These are phyloP conservation scores for Phytophthora kernoviae DNA, from an alignment of 352 stramenopile genomes.

Conservation along the genomic window DNA sequence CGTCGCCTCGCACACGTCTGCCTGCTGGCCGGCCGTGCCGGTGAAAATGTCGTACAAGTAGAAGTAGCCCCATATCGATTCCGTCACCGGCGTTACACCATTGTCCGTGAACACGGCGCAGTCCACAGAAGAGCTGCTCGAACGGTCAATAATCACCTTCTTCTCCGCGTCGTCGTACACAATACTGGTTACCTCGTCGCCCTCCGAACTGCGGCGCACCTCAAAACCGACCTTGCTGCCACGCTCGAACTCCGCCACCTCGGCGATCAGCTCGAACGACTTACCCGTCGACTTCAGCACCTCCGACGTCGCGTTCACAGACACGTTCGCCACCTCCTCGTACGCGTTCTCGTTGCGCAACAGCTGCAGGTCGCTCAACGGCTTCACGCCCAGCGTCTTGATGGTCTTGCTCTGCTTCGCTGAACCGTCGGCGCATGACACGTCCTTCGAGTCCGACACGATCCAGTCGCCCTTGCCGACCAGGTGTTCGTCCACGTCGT, in stretches of 20 bases:
- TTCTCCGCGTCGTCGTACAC: constrained; percentile 69
- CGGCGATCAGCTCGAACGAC: constrained; percentile 59
- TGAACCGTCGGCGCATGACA: constrained; percentile 31
- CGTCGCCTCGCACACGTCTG: constrained; percentile 37
- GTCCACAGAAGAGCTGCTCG: constrained; percentile 48
- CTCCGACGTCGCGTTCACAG: constrained; percentile 32
- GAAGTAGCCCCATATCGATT: constrained; percentile 55
- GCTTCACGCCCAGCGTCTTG: constrained; percentile 64
- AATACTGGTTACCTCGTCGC: constrained; percentile 60
- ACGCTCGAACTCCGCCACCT: constrained; percentile 48
- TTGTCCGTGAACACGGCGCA: constrained; percentile 52
- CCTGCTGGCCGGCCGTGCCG: constrained; percentile 14
- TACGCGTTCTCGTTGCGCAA: constrained; percentile 48
- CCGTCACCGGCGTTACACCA: constrained; percentile 32
- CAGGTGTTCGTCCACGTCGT: constrained; percentile 55
- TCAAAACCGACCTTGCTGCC: constrained; percentile 62
- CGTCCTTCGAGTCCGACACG: constrained; percentile 42
- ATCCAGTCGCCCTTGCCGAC: constrained; percentile 62
- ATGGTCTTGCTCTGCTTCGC: constrained; percentile 57
- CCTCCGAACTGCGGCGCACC: constrained; percentile 48
- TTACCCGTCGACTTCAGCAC: constrained; percentile 49
- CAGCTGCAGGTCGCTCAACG: constrained; percentile 46
- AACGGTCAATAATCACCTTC: constrained; percentile 65
- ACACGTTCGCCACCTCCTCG: constrained; percentile 35
- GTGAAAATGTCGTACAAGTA: constrained; percentile 61